Evolutionary conservation across 2,329 filamentous ascomycete species (phyloP), one percentile per base, ranked within the genome.

Genomic region (Camptophora hylomeconis): DNA sequence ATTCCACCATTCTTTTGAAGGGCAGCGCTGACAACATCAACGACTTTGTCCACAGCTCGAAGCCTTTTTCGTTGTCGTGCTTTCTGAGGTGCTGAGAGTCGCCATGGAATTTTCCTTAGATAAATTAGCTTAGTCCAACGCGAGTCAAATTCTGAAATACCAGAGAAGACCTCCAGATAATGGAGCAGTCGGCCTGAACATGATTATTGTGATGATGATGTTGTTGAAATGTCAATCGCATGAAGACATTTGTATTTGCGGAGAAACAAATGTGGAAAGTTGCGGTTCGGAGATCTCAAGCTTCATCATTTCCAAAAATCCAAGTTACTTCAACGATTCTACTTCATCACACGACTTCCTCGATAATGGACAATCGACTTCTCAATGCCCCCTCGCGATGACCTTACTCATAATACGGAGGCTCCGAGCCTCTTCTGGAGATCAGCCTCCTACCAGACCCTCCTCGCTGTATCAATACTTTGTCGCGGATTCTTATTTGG

Each of bases 71-170:
- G 74, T 48, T 94, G 86, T 31, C 86, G 78, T 41, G 75, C 71
- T 60, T 95, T 95, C 59, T 93, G 86, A 53, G 82, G 83, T 44
- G 72, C 67, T 35, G 89, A 98, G 50, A 98, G 73, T 38, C 89
- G 78, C 86, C 86, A 98, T 45, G 89, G 89, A 47, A 80, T 84
- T 73, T 98, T 98, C 89, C 81, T 75, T 13, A 10, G 13, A 7
- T 26, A 13, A 5, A 10, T 3, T 12, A 22, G 20, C 12, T 20
- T 20, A 36, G 27, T 26, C 19, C 17, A 10, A 19, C 6, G 17
- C 18, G 14, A 20, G 6, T 6, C 22, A 29, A 10, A 17, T 24
- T 8, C 8, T 11, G 14, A 42, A 57, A 25, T 67, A 83, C 78
- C 84, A 93, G 45, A 93, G 66, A 31, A 93, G 75, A 57, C 84